Conservation (phyloP, 352 stramenopile species). For the Peronospora belbahrii region DNA sequence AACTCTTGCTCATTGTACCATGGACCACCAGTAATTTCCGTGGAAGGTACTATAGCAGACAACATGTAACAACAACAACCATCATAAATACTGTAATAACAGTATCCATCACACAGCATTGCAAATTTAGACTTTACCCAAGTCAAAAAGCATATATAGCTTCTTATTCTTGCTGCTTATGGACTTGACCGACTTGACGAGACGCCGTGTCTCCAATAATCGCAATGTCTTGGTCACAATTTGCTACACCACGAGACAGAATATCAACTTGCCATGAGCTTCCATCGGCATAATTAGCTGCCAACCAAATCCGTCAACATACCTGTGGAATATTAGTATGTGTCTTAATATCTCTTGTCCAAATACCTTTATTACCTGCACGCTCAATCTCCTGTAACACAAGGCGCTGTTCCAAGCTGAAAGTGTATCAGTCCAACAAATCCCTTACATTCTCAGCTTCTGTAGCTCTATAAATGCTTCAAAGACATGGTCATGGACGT, state of each 20-base stretch:
- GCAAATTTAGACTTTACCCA: conserved; percentile 39
- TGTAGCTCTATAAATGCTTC: background rate
- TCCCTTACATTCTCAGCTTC: conserved; percentile 4
- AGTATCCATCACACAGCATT: background rate
- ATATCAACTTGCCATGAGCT: conserved; percentile 2
- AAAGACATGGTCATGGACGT: conserved; percentile 13
- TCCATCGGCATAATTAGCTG: background rate
- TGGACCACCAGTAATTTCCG: conserved; percentile 97
- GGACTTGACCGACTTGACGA: conserved; percentile 99
- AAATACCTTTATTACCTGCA: conserved; percentile 96
- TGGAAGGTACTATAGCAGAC: conserved; percentile 83
- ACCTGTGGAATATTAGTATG: conserved; percentile 93
- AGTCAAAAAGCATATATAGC: conserved; percentile 97
- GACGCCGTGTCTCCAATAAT: conserved; percentile 90
- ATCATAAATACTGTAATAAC: background rate
- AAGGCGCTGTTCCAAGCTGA: conserved; percentile 72
- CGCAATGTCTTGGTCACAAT: conserved; percentile 98
- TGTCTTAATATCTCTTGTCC: conserved; percentile 97
- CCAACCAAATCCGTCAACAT: background rate
- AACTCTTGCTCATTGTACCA: conserved; percentile 99
- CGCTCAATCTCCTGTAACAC: conserved; percentile 94
- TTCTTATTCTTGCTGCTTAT: conserved; percentile 99
- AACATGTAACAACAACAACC: background rate
- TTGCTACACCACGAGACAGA: conserved; percentile 47
- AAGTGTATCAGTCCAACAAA: conserved; percentile 18